Percentiles rank a stretch among this genome's conserved stretches.
Conservation (phyloP, 441 rosid genomes). For the Theobroma grandiflorum region DNA sequence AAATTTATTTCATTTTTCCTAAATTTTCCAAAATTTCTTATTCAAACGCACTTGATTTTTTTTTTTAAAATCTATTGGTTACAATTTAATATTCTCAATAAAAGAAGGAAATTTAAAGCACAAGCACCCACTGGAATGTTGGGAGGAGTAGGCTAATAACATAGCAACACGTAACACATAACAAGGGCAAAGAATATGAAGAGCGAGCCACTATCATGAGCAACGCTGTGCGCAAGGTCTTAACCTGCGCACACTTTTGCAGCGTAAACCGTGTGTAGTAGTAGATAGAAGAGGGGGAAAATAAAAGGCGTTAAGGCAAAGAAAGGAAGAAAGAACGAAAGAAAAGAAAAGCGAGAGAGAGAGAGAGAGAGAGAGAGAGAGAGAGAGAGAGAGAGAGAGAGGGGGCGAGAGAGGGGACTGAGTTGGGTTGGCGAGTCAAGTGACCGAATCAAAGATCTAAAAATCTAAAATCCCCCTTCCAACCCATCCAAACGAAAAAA, state of each 20-base stretch:
- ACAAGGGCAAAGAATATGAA: neutral
- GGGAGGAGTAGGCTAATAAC: neutral
- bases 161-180: neutral
- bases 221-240: slow-evolving; percentile 28
- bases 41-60: too few relatives aligned
- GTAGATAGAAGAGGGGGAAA: slow-evolving; percentile 34
- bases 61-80: too few relatives aligned
- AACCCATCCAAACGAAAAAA: slow-evolving; percentile 35
- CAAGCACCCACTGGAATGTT: neutral
- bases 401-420: slow-evolving; percentile 35
- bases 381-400: slow-evolving; percentile 24
- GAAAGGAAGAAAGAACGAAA: slow-evolving; percentile 23
- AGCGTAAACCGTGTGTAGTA: slow-evolving; percentile 45
- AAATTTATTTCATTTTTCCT: too few relatives aligned
- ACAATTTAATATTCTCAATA: too few relatives aligned
- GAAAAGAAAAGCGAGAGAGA: slow-evolving; percentile 30
- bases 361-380: slow-evolving; percentile 18
- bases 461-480: slow-evolving; percentile 21
- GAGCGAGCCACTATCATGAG: slow-evolving; percentile 34
- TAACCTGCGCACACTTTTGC: slow-evolving; percentile 60
- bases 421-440: slow-evolving; percentile 49
- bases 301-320: slow-evolving; percentile 29
- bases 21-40: too few relatives aligned
- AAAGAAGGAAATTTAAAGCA: too few relatives aligned
- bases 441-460: slow-evolving; percentile 40